phyloP scores from a whole-genome alignment of 805 yeast genomes.

The Suhomyces xylopsoci region DNA sequence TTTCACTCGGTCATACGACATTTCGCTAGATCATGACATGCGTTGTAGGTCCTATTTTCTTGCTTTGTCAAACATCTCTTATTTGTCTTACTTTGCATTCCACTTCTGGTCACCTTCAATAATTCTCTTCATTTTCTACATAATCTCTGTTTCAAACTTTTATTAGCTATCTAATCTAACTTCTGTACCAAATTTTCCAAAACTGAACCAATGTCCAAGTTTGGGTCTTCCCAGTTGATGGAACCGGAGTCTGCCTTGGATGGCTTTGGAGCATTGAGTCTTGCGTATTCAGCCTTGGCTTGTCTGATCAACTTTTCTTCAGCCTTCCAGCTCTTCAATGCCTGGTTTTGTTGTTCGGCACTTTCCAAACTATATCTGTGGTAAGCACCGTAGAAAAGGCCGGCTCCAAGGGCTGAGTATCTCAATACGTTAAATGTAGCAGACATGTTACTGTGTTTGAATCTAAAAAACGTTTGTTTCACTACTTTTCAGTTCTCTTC shows the following conservation, averaged over 20 bases:
- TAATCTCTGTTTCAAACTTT: not conserved
- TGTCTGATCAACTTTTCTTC: slow-evolving; percentile 75
- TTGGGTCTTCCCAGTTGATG: slow-evolving; percentile 81
- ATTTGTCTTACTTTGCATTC: not conserved
- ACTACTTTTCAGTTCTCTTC: not conserved
- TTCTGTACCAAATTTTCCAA: slow-evolving; percentile 64
- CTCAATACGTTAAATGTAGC: slow-evolving; percentile 69
- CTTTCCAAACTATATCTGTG: slow-evolving; percentile 71
- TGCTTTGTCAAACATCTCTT: not conserved
- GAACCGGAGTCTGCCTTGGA: slow-evolving; percentile 39
- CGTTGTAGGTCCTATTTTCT: not conserved
- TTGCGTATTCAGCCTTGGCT: slow-evolving; percentile 88
- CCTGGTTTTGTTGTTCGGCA: slow-evolving; percentile 56
- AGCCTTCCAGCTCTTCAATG: slow-evolving; percentile 54
- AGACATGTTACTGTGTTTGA: slow-evolving; percentile 22
- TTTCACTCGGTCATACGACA: not conserved
- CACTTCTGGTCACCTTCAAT: not conserved
- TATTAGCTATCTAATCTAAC: slow-evolving; percentile 27
- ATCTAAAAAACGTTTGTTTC: not conserved
- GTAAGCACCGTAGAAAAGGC: slow-evolving; percentile 82
- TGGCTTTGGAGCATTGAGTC: slow-evolving; percentile 46
- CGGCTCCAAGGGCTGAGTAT: slow-evolving; percentile 88
- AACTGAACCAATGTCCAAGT: slow-evolving; percentile 76
- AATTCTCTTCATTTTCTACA: not conserved
- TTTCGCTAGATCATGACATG: not conserved